Base-by-base conservation (phyloP, 1,139 yeast species). In the Blastobotrys persicus region DNA sequence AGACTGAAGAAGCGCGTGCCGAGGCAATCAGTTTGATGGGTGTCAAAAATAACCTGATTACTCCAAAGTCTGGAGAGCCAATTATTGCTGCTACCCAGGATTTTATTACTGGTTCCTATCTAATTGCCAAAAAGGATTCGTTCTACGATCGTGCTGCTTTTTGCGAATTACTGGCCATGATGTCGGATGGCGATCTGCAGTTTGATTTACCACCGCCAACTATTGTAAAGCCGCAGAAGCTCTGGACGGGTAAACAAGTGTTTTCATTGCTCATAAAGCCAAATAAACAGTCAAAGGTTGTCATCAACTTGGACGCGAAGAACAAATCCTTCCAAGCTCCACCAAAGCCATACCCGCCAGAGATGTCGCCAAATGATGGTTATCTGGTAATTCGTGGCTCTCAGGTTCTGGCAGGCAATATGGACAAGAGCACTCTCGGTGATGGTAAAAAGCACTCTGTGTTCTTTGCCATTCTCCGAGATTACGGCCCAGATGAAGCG, bases 1-100 rank as follows among this genome's bases (percentile, higher is more conserved):
- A 94, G 71, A 92, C 98, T 0, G 98, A 94, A 69, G 99, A 94
- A 69, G 98, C 98, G 1, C 77, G 98, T 59, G 95, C 98, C 0
- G 98, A 94, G 70, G 98, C 98, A 14, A 88, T 92, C 68, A 88
- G 88, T 62, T 76, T 94, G 61, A 94, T 94, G 99, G 98, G 98
- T 46, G 98, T 94, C 42, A 94, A 94, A 63, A 86, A 91, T 64
- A 94, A 94, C 65, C 75, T 94, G 56, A 77, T 92, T 58, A 92
- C 98, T 0, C 99, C 99, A 7, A 88, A 91, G 65, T 88, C 96
- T 31, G 99, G 99, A 61, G 98, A 94, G 63, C 99, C 99, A 0
- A 94, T 94, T 63, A 92, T 94, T 76, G 98, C 98, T 1, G 99
- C 99, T 6, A 94, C 98, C 1, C 99, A 94, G 74, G 99, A 94